Base-by-base conservation (phyloP, 495 filamentous ascomycete genomes). In the Aspergillus diversus region DNA sequence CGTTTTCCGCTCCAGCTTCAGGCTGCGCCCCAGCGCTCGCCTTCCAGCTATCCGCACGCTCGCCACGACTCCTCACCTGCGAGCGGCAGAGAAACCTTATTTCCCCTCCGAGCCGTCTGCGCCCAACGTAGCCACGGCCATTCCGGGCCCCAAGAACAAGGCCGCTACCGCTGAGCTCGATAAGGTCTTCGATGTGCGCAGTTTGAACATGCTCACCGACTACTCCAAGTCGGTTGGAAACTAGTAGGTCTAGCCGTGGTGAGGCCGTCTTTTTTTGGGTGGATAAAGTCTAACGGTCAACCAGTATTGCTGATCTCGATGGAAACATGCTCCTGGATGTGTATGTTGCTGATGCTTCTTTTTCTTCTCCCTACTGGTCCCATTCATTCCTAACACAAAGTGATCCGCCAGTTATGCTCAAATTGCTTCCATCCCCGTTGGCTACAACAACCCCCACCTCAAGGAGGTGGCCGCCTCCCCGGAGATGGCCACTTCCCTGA, bases 341-440 rank as follows among this genome's bases (percentile, higher is more conserved):
- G 88, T 91, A 84, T 76, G 87, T 85, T 43, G 33, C 55, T 54
- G 31, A 43, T 63, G 21, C 39, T 56, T 52, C 47, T 37, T 32
- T 39, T 37, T 13, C 47, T 8, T 16, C 11, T 35, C 59, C 64
- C 13, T 34, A 33, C 16, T 51, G 3, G 12, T 4, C 27, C 9
- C 8, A 1, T 32, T 13, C n/a, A 27, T 34, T 48, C 6, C 59
- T 62, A 59, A 66, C 49, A 15, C 35, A 13, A 34, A 33, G 33
- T 43, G 43, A 17, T 56, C 51, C 58, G 57, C 16, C 66, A 92
- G 89, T 61, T 95, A 95, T 66, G 90, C 93, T 47, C 94, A 98
- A 79, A 98, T 98, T 71, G 95, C 95, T 67, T 97, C 94, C 31
- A 99, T 99, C 72, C 94, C 94, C 33, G 82, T 99, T 60, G 95